Evolutionary conservation across 2,329 filamentous ascomycete species (phyloP).

Genomic region (Volutella citrinella): DNA sequence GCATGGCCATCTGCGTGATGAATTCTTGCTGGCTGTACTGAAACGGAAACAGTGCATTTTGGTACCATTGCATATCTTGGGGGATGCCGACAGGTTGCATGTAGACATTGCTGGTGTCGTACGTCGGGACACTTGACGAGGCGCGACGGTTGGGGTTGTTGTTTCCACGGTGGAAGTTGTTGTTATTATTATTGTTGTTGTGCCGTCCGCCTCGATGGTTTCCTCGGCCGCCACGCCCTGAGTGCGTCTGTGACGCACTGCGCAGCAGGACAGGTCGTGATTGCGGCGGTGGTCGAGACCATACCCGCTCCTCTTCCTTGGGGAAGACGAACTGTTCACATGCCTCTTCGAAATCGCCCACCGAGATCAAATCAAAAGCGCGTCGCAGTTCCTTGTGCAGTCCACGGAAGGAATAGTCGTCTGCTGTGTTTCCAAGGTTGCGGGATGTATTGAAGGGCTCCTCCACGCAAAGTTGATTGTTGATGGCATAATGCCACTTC

Average conservation of each 20-base stretch:
- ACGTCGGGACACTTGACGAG: conserved; percentile 49
- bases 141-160: conserved; percentile 44
- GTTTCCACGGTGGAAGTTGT: conserved; percentile 39
- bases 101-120: conserved; percentile 47
- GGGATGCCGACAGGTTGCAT: conserved; percentile 41
- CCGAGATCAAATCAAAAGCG: conserved; percentile 78
- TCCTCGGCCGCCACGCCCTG: conserved; percentile 46
- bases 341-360: conserved; percentile 75
- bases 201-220: conserved; percentile 49
- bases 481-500: conserved; percentile 76
- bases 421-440: conserved; percentile 93
- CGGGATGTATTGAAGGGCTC: conserved; percentile 90
- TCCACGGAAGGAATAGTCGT: conserved; percentile 90
- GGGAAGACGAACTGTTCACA: conserved; percentile 89
- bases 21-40: conserved; percentile 39
- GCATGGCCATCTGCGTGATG: conserved; percentile 40
- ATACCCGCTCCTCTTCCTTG: conserved; percentile 69
- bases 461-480: conserved; percentile 89
- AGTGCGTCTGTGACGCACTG: conserved; percentile 59
- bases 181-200: too few species aligned
- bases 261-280: conserved; percentile 56
- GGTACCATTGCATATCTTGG: conserved; percentile 51
- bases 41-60: conserved; percentile 39
- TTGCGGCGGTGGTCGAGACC: conserved; percentile 53
- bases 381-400: conserved; percentile 85